Conservation (phyloP, 129 eudicot species). For the Kitagawia praeruptora region DNA sequence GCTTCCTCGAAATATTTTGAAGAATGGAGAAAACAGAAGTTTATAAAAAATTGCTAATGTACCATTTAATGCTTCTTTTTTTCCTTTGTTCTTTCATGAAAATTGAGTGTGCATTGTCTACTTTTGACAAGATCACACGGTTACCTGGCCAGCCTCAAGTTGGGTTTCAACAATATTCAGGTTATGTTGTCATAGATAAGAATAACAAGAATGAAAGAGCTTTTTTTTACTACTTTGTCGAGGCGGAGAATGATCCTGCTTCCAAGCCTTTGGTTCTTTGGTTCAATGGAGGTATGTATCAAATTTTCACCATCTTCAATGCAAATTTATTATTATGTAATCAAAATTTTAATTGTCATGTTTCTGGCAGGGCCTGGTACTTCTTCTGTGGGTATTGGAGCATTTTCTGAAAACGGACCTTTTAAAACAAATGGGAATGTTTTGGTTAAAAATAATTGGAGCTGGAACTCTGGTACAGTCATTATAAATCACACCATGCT, state of each 20-base stretch:
- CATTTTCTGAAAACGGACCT: slow-evolving; percentile 96
- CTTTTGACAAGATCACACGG: slow-evolving; percentile 43
- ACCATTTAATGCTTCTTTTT: slow-evolving; percentile 18
- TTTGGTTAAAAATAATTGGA: slow-evolving; percentile 62
- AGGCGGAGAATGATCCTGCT: slow-evolving; percentile 45
- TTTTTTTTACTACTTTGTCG: slow-evolving; percentile 55
- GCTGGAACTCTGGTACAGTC: slow-evolving; percentile 57
- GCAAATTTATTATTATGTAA: not conserved
- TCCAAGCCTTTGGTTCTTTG: slow-evolving; percentile 57
- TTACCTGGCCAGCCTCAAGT: slow-evolving; percentile 60
- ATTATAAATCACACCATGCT: slow-evolving; percentile 6
- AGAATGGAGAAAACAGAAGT: slow-evolving; percentile 5
- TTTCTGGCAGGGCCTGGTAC: slow-evolving; percentile 80
- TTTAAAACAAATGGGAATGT: slow-evolving; percentile 77
- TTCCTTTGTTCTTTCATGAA: slow-evolving; percentile 29
- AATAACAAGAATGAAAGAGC: slow-evolving; percentile 33
- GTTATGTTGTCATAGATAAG: slow-evolving; percentile 66
- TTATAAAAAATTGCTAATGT: slow-evolving; percentile 18
- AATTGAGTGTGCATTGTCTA: slow-evolving; percentile 25
- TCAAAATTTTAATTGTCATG: not conserved
- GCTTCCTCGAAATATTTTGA: not conserved
- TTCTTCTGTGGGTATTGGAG: slow-evolving; percentile 96
- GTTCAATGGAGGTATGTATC: slow-evolving; percentile 52
- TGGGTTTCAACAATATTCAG: slow-evolving; percentile 55
- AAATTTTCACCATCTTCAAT: not conserved